phyloP scores from a whole-genome alignment of 768 basidiomycete genomes.

The Boletellus emodensis region DNA sequence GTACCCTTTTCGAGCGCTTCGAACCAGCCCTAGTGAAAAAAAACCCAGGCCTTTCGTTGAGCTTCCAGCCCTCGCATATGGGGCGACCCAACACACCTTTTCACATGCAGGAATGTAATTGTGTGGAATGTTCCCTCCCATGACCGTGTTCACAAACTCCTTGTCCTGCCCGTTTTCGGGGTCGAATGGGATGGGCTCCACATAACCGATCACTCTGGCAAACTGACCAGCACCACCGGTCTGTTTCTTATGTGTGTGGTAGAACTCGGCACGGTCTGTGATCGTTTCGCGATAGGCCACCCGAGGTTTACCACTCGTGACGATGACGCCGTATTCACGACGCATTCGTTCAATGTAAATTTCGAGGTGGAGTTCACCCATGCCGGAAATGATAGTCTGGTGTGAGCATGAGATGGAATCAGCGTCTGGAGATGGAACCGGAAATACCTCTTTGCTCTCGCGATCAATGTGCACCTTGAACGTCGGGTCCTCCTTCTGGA shows the following conservation, averaged over 20 bases:
- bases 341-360: slow-evolving; percentile 99
- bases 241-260: slow-evolving; percentile 97
- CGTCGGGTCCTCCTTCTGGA: slow-evolving; percentile 98
- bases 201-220: slow-evolving; percentile 84
- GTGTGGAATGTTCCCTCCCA: slow-evolving; percentile 88
- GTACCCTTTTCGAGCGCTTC: slow-evolving; percentile 91
- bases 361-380: slow-evolving; percentile 98
- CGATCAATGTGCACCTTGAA: slow-evolving; percentile 95
- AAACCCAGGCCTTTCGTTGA: not conserved
- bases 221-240: slow-evolving; percentile 97
- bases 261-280: slow-evolving; percentile 75
- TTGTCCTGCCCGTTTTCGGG: slow-evolving; percentile 76
- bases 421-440: not conserved
- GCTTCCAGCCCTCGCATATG: not conserved
- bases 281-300: slow-evolving; percentile 97
- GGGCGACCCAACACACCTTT: slow-evolving; percentile 53
- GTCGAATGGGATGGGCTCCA: slow-evolving; percentile 82
- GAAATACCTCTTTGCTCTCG: slow-evolving; percentile 84
- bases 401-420: not conserved
- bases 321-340: slow-evolving; percentile 93
- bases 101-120: slow-evolving; percentile 94
- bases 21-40: slow-evolving; percentile 70
- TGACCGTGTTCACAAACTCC: slow-evolving; percentile 81
- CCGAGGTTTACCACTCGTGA: slow-evolving; percentile 90
- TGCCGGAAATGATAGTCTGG: slow-evolving; percentile 97